Evolutionary conservation across 495 filamentous ascomycete species (phyloP).

Genomic region (Stereocaulon alpinum): DNA sequence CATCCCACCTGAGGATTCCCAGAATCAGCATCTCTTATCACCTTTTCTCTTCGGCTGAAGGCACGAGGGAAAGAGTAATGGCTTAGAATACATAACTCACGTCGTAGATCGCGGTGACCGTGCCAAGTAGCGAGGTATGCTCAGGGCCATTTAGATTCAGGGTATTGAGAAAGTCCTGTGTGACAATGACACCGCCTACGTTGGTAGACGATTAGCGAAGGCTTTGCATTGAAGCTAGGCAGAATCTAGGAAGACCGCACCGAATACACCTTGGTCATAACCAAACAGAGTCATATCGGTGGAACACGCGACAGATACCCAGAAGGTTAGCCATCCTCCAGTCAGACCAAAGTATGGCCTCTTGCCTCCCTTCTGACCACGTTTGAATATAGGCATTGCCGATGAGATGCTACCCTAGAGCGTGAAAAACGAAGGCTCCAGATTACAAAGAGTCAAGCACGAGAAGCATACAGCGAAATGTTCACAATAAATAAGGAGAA

Average conservation of each 20-base stretch:
- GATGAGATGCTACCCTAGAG: background rate
- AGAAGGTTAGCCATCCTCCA: conserved; percentile 48
- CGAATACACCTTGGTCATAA: conserved; percentile 50
- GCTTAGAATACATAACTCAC: conserved; percentile 27
- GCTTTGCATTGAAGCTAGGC: conserved; percentile 1
- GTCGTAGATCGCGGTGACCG: conserved; percentile 56
- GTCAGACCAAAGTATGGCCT: conserved; percentile 46
- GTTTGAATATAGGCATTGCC: conserved; percentile 11
- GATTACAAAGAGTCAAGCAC: no score
- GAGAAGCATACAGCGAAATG: background rate
- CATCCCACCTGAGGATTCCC: conserved; percentile 23
- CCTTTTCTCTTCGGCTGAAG: background rate
- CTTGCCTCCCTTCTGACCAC: background rate
- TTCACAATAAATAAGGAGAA: background rate
- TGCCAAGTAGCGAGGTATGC: conserved; percentile 41
- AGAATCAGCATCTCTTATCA: no score
- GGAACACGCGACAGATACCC: conserved; percentile 44
- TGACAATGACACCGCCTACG: conserved; percentile 45
- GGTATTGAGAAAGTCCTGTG: conserved; percentile 44
- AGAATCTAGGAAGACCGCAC: conserved; percentile 17
- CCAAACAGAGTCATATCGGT: conserved; percentile 52
- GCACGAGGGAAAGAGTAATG: background rate
- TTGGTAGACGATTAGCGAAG: conserved; percentile 1
- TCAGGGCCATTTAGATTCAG: conserved; percentile 38
- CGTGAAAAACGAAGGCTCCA: background rate